Evolutionary conservation across 768 basidiomycete species (phyloP).

Genomic region (Boletellus emodensis): DNA sequence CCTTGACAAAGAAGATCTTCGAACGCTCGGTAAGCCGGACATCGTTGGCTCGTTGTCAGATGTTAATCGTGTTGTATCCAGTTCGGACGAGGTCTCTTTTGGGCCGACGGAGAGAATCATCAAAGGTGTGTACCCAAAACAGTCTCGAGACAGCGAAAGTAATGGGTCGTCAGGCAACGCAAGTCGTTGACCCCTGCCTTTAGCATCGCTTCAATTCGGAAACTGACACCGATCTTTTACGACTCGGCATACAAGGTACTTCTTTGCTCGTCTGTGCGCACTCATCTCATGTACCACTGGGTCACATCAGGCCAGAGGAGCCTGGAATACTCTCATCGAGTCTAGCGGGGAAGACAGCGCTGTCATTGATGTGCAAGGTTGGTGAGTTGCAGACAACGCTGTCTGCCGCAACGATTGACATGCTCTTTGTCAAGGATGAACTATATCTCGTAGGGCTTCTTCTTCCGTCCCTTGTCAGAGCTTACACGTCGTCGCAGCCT

Average conservation of each 20-base stretch:
- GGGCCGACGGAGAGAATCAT: conserved; percentile 41
- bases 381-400: conserved; percentile 14
- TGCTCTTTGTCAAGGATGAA: conserved; percentile 27
- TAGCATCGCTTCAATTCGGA: conserved; percentile 22
- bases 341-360: conserved; percentile 13
- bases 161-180: conserved; percentile 18
- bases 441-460: conserved; percentile 27
- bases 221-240: conserved; percentile 21
- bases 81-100: conserved; percentile 30
- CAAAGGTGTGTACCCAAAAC: conserved; percentile 27
- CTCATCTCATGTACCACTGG: background rate
- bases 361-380: conserved; percentile 39
- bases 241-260: conserved; percentile 28
- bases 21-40: conserved; percentile 16
- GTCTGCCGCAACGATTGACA: background rate
- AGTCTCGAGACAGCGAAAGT: background rate
- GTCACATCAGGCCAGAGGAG: conserved; percentile 22
- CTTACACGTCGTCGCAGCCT: conserved; percentile 30
- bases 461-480: background rate
- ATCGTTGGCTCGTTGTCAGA: too few relatives aligned
- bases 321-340: conserved; percentile 30
- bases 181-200: conserved; percentile 27
- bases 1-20: conserved; percentile 32
- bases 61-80: background rate
- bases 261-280: background rate